phyloP scores from a whole-genome alignment of 768 basidiomycete species.

The Pisolithus tinctorius region DNA sequence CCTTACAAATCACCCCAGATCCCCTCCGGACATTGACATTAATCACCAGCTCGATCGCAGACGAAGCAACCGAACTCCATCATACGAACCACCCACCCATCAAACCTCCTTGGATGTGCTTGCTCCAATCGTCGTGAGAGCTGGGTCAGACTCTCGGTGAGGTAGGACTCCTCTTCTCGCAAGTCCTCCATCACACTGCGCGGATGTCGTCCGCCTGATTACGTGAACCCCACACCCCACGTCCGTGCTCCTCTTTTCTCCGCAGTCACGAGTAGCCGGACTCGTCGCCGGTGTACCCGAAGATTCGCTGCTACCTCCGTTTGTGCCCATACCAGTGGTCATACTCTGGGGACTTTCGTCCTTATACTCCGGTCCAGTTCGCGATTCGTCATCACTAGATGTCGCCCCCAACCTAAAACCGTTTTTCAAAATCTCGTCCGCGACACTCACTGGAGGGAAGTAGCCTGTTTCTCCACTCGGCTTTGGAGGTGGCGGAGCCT shows the following conservation, averaged over 20 bases:
- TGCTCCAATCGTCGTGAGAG: constrained; percentile 17
- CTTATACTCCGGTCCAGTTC: neutral
- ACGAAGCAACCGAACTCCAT: neutral
- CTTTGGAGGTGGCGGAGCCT: constrained; percentile 11
- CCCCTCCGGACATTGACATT: neutral
- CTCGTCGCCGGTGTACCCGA: neutral
- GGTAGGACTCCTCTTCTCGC: constrained; percentile 22
- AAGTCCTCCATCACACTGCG: constrained; percentile 19
- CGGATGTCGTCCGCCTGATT: constrained; percentile 25
- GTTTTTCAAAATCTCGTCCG: constrained; percentile 31
- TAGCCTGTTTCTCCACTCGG: constrained; percentile 21
- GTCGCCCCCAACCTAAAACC: constrained; percentile 4
- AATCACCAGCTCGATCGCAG: neutral
- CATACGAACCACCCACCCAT: neutral
- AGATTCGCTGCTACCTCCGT: constrained; percentile 2
- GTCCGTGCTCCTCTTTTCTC: constrained; percentile 7
- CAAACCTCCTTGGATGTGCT: constrained; percentile 15
- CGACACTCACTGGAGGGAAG: constrained; percentile 16
- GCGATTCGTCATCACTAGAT: neutral
- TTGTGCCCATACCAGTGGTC: constrained; percentile 4
- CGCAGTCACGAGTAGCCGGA: constrained; percentile 4
- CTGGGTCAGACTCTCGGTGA: constrained; percentile 26
- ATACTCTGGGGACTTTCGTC: constrained; percentile 3
- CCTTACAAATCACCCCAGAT: neutral
- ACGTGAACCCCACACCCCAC: constrained; percentile 11